Evolutionary conservation across 1,139 yeast species (phyloP).

Genomic region (Yamadazyma spencermartinsiae): DNA sequence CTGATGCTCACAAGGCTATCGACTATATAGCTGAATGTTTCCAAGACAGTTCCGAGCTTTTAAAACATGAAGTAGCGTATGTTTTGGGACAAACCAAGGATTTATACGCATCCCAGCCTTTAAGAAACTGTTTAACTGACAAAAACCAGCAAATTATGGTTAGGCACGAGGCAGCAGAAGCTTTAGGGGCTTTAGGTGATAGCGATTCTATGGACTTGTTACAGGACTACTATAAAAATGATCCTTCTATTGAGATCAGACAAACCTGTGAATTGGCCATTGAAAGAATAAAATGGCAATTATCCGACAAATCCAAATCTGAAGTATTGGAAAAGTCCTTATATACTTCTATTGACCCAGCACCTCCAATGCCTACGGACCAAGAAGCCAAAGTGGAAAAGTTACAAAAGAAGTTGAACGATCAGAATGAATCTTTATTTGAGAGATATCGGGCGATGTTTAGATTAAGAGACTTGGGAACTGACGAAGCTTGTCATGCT

Average conservation of each 20-base stretch:
- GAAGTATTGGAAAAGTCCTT: slow-evolving; percentile 77
- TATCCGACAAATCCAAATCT: slow-evolving; percentile 58
- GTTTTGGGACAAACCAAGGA: slow-evolving; percentile 97
- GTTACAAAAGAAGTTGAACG: slow-evolving; percentile 68
- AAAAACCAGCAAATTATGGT: slow-evolving; percentile 87
- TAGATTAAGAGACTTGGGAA: slow-evolving; percentile 91
- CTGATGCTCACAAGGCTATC: slow-evolving; percentile 61
- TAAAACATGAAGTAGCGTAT: slow-evolving; percentile 97
- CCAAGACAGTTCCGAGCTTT: slow-evolving; percentile 79
- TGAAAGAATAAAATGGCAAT: slow-evolving; percentile 91
- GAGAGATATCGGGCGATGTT: slow-evolving; percentile 99
- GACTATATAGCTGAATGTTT: slow-evolving; percentile 84
- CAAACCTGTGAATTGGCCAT: slow-evolving; percentile 98
- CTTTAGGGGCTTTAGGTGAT: slow-evolving; percentile 94
- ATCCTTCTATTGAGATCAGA: slow-evolving; percentile 84
- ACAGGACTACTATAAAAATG: slow-evolving; percentile 61
- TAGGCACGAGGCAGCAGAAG: slow-evolving; percentile 99
- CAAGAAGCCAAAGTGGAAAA: slow-evolving; percentile 57
- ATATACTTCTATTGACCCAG: slow-evolving; percentile 92
- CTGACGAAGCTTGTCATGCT: slow-evolving; percentile 89
- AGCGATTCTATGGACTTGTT: slow-evolving; percentile 69
- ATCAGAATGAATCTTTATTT: slow-evolving; percentile 76
- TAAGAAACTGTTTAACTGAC: slow-evolving; percentile 72
- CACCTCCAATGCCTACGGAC: slow-evolving; percentile 86
- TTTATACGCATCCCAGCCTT: slow-evolving; percentile 68